Evolutionary conservation across 108 stramenopile genomes (phyloP).

Genomic region (Skeletonema menzelii): DNA sequence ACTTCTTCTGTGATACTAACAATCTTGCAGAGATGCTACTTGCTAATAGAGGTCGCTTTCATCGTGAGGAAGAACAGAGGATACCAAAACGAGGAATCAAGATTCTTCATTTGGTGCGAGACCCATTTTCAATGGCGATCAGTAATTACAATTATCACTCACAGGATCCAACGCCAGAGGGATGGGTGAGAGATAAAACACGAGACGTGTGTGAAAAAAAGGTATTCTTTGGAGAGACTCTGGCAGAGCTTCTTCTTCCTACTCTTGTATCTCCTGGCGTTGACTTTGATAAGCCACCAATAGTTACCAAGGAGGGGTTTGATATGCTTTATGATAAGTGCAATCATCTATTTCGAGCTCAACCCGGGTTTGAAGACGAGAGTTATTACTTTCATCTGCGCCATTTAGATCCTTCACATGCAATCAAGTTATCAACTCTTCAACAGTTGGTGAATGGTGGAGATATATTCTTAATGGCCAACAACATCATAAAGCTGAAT

Average conservation of each 20-base stretch:
- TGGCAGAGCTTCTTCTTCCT: slow-evolving; percentile 10
- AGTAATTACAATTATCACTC: slow-evolving; percentile 39
- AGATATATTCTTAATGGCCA: slow-evolving; percentile 40
- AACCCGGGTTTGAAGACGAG: slow-evolving; percentile 1
- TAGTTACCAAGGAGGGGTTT: slow-evolving; percentile 14
- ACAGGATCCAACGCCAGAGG: slow-evolving; percentile 29
- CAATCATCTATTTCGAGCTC: slow-evolving; percentile 3
- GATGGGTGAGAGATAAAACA: slow-evolving; percentile 16
- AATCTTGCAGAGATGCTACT: slow-evolving; percentile 19
- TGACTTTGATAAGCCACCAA: slow-evolving; percentile 1
- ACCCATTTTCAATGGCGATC: slow-evolving; percentile 22
- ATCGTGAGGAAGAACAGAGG: slow-evolving; percentile 1
- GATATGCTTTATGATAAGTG: slow-evolving; percentile 5
- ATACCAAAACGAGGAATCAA: slow-evolving; percentile 4
- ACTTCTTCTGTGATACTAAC: slow-evolving; percentile 31
- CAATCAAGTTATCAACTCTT: slow-evolving; percentile 20
- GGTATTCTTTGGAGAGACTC: slow-evolving; percentile 7
- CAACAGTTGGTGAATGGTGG: slow-evolving; percentile 32
- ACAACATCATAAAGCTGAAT: slow-evolving; percentile 28
- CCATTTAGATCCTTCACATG: slow-evolving; percentile 8
- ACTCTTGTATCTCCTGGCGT: not conserved
- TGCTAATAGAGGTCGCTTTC: not conserved
- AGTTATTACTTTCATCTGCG: slow-evolving; percentile 11
- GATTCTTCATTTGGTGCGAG: slow-evolving; percentile 26
- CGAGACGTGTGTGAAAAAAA: slow-evolving; percentile 12